Evolutionary conservation across 2,329 filamentous ascomycete species (phyloP), one percentile per base, ranked within the genome.

Genomic region (Phaeosphaeriaceae sp.): DNA sequence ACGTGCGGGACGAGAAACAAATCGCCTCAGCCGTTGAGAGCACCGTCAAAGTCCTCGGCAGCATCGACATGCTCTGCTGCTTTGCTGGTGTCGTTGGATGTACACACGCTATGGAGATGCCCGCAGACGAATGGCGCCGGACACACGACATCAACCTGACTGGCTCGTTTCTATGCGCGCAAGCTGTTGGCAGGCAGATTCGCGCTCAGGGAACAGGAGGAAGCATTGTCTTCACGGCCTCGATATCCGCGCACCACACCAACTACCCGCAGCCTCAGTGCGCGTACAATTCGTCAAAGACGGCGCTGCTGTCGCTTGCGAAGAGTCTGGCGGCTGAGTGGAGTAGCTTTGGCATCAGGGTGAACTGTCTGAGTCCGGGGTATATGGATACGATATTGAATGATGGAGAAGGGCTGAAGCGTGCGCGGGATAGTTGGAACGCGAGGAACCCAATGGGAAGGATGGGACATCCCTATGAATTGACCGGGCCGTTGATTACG

Each of bases 331-430:
- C 90, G 0, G 89, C 88, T 0, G 91, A 93, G 75, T 93, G 90
- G 90, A 88, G 88, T 1, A 77, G 80, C 1, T 84, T 89, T 70
- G 90, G 91, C 0, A 91, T 93, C 59, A 78, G 88, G 2, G 87
- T 90, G 5, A 93, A 93, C 66, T 86, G 82, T 19, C 82, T 93
- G 46, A 87, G 84, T 41, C 91, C 91, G 0, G 90, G 90, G 0
- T 93, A 93, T 66, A 91, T 92, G 87, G 89, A 91, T 67, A 92
- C 89, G 0, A 85, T 91, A 13, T 76, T 93, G 48, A 93, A 92
- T 68, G 87, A 87, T 58, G 88, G 88, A 0, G 82, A 84, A 7
- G 85, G 85, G 0, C 72, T 91, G 48, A 81, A 81, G 11, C 79
- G 80, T 40, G 82, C 83, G 40, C 79, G 85, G 56, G 77, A 78